phyloP scores from a whole-genome alignment of 73 alveolate species.

The Paramecium octaurelia region DNA sequence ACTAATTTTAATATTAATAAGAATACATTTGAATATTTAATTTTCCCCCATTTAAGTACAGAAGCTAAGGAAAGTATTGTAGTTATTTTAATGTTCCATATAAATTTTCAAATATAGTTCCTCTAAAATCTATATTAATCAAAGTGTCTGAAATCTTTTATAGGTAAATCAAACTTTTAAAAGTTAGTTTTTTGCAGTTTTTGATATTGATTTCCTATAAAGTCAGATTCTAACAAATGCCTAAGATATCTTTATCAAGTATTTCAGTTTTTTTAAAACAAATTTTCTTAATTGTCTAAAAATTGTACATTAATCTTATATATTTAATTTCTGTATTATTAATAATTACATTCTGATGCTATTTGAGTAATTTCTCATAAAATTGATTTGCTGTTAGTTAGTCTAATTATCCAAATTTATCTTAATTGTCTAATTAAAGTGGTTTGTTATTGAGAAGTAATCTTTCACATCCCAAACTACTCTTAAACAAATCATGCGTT shows the following conservation, averaged over 20 bases:
- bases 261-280: background rate
- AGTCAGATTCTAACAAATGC: background rate
- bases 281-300: background rate
- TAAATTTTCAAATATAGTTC: background rate
- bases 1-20: background rate
- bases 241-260: background rate
- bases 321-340: background rate
- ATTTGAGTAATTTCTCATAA: background rate
- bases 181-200: background rate
- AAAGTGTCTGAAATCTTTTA: background rate
- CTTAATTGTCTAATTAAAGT: background rate
- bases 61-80: background rate
- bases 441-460: conserved; percentile 24
- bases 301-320: background rate
- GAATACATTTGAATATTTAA: background rate
- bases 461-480: background rate
- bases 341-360: background rate
- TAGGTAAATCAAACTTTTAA: background rate
- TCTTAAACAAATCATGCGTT: background rate
- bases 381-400: background rate
- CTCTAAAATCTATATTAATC: conserved; percentile 34
- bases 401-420: background rate
- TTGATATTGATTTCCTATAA: background rate
- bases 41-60: background rate
- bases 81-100: background rate